phyloP scores from a whole-genome alignment of 345 rosid genomes.

The Dovyalis caffra region DNA sequence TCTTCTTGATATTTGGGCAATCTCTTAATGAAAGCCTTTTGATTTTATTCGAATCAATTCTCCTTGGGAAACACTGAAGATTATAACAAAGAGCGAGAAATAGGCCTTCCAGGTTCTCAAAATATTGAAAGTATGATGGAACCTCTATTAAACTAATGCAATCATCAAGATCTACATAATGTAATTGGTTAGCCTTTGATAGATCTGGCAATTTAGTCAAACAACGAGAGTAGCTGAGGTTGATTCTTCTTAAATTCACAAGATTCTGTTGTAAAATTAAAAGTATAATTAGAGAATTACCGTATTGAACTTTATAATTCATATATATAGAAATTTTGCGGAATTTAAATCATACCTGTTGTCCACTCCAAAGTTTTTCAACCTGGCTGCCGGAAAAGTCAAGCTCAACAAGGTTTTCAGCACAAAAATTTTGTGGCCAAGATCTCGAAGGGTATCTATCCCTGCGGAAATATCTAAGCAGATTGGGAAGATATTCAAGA shows the following conservation, averaged over 20 bases:
- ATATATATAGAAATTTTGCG: no score
- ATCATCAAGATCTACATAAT: background rate
- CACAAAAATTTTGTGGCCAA: no score
- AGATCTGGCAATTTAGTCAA: slow-evolving; percentile 6
- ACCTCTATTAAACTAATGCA: background rate
- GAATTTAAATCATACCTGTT: no score
- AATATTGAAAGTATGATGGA: slow-evolving; percentile 2
- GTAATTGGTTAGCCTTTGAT: no score
- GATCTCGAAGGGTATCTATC: no score
- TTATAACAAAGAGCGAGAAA: background rate
- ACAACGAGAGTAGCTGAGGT: background rate
- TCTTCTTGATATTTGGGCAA: background rate
- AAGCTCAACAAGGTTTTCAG: no score
- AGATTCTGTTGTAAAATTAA: background rate
- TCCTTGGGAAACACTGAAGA: background rate
- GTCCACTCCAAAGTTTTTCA: no score
- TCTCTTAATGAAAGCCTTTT: background rate
- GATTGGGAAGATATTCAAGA: no score
- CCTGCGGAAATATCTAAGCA: no score
- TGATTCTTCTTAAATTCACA: background rate
- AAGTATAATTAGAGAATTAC: no score
- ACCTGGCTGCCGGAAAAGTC: no score
- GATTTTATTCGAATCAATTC: background rate
- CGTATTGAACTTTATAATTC: no score
- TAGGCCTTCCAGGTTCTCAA: background rate